phyloP scores from a whole-genome alignment of 202 grass and related monocot species.

The Setaria italica region DNA sequence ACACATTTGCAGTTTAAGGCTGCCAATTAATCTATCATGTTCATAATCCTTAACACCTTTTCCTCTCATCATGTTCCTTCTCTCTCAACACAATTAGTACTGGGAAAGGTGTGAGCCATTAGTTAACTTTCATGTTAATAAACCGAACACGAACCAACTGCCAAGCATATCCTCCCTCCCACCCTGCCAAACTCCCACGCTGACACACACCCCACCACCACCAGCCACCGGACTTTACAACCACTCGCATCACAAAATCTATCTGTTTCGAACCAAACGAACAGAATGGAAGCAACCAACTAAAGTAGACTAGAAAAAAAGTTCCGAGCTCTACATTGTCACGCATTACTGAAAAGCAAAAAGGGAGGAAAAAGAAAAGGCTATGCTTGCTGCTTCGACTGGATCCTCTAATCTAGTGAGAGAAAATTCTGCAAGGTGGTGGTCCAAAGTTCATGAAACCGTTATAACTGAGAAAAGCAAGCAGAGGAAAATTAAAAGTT shows the following conservation, averaged over 20 bases:
- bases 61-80: conserved; percentile 2
- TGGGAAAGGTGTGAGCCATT: not conserved
- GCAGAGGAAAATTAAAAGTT: not conserved
- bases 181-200: not conserved
- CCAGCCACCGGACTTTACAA: conserved; percentile 44
- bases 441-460: conserved; percentile 9
- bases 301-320: conserved; percentile 28
- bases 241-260: conserved; percentile 46
- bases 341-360: conserved; percentile 21
- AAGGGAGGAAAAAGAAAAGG: not conserved
- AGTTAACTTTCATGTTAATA: not conserved
- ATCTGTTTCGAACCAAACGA: conserved; percentile 45
- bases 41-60: not conserved
- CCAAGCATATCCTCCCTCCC: conserved; percentile 18
- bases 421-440: not conserved
- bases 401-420: not conserved
- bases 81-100: conserved; percentile 2
- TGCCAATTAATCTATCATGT: conserved; percentile 7
- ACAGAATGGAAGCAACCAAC: conserved; percentile 44
- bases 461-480: conserved; percentile 20
- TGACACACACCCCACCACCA: not conserved
- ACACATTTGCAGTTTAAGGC: not conserved
- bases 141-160: conserved; percentile 7
- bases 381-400: not conserved
- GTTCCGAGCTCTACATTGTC: not conserved